phyloP scores from a whole-genome alignment of 78 protist genomes.

The Fonticula alba region DNA sequence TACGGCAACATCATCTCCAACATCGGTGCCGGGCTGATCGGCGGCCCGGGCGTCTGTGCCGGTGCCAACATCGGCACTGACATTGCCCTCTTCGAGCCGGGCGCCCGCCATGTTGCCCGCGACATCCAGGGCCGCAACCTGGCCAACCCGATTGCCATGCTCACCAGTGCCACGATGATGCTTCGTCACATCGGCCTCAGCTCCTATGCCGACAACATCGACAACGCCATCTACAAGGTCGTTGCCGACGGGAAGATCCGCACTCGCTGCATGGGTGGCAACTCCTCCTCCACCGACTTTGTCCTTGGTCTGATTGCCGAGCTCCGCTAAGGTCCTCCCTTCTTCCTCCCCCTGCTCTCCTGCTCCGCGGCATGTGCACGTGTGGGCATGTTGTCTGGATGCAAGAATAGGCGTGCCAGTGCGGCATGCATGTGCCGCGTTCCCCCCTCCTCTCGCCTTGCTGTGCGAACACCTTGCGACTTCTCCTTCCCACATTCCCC shows the following conservation, averaged over 20 bases:
- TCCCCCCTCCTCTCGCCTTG: no score
- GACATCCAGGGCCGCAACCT: constrained; percentile 27
- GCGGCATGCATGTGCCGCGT: no score
- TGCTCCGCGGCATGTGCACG: no score
- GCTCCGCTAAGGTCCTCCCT: no score
- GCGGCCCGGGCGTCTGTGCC: constrained; percentile 68
- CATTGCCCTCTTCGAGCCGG: constrained; percentile 51
- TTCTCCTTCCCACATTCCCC: no score
- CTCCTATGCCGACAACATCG: constrained; percentile 24
- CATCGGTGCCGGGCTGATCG: constrained; percentile 63
- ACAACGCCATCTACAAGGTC: constrained; percentile 18
- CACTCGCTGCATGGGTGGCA: constrained; percentile 45
- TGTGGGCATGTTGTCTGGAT: no score
- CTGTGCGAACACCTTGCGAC: no score
- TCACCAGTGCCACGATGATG: constrained; percentile 47
- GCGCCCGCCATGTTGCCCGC: background rate
- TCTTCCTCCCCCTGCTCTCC: no score
- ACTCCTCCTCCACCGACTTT: constrained; percentile 22
- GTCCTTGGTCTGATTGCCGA: constrained; percentile 24
- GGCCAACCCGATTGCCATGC: constrained; percentile 61
- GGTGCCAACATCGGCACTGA: constrained; percentile 57
- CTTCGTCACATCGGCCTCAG: constrained; percentile 31
- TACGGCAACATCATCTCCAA: constrained; percentile 69
- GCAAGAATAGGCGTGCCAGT: no score
- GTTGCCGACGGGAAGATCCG: constrained; percentile 11